These are phyloP conservation scores for Phtheirospermum japonicum DNA, from an alignment of 257 asterid genomes.

Conservation along the genomic window DNA sequence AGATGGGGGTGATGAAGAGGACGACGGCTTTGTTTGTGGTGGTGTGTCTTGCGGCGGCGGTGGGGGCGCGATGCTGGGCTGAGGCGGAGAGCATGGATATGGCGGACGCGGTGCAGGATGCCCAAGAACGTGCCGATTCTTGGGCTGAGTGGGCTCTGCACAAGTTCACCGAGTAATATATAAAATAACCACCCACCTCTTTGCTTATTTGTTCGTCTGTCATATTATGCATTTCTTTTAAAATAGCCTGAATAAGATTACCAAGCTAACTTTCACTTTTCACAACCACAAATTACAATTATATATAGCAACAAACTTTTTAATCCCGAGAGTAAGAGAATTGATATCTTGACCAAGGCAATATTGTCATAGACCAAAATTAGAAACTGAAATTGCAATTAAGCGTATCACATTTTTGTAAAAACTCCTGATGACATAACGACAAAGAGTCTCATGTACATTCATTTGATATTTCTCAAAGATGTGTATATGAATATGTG, in stretches of 20 bases:
- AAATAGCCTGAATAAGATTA: too few relatives aligned
- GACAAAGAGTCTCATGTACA: too few relatives aligned
- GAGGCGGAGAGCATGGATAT: conserved; percentile 10
- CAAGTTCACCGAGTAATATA: conserved; percentile 44
- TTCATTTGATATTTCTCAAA: background rate
- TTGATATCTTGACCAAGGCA: too few relatives aligned
- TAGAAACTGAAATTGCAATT: too few relatives aligned
- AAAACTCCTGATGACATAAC: too few relatives aligned
- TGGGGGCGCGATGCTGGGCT: conserved; percentile 27
- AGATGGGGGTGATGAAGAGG: conserved; percentile 21
- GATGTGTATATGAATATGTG: background rate
- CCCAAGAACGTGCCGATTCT: conserved; percentile 33
- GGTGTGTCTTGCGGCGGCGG: conserved; percentile 28
- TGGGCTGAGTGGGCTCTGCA: conserved; percentile 49
- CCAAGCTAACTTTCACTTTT: too few relatives aligned
- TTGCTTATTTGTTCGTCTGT: background rate
- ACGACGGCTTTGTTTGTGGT: conserved; percentile 20
- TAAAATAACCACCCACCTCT: background rate
- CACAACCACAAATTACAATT: too few relatives aligned
- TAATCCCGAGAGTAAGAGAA: too few relatives aligned
- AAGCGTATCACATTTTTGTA: too few relatives aligned
- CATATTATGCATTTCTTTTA: background rate
- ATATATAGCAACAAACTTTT: too few relatives aligned
- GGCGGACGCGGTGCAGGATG: conserved; percentile 27
- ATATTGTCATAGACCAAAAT: too few relatives aligned